Evolutionary conservation across 2,329 filamentous ascomycete species (phyloP).

Genomic region (Diaporthe amygdali): DNA sequence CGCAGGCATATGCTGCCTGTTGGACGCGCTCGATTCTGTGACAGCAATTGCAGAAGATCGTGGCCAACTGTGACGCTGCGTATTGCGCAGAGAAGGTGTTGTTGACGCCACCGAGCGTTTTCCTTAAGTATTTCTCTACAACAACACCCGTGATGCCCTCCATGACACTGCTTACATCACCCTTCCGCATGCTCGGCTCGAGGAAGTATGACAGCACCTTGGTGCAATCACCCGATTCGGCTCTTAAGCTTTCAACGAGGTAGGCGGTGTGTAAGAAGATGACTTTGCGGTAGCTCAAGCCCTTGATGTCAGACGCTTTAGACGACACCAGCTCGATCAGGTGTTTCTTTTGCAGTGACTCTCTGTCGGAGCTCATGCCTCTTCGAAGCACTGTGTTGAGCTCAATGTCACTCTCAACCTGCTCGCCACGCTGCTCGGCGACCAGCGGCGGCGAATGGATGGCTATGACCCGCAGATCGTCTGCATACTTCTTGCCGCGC

Average conservation of each 20-base stretch:
- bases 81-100: conserved; percentile 89
- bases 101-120: conserved; percentile 73
- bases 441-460: conserved; percentile 87
- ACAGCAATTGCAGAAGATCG: conserved; percentile 87
- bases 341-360: conserved; percentile 79
- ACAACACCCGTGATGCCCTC: conserved; percentile 69
- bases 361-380: conserved; percentile 80
- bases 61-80: conserved; percentile 85
- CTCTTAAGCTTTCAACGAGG: conserved; percentile 86
- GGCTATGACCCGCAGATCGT: conserved; percentile 84
- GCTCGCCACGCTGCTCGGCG: conserved; percentile 84
- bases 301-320: conserved; percentile 78
- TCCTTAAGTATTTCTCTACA: conserved; percentile 79
- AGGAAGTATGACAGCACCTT: conserved; percentile 90
- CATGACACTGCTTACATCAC: conserved; percentile 69
- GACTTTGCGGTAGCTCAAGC: conserved; percentile 85
- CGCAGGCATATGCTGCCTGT: conserved; percentile 80
- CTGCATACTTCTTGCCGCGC: conserved; percentile 72
- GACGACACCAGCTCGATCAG: conserved; percentile 76
- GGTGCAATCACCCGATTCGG: conserved; percentile 86
- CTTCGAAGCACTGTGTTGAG: conserved; percentile 91
- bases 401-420: conserved; percentile 95
- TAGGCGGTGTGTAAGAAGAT: conserved; percentile 93
- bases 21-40: conserved; percentile 93
- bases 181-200: conserved; percentile 80